Evolutionary conservation across 2,329 filamentous ascomycete species (phyloP), one percentile per base, ranked within the genome.

Genomic region (Botrytis medusae): DNA sequence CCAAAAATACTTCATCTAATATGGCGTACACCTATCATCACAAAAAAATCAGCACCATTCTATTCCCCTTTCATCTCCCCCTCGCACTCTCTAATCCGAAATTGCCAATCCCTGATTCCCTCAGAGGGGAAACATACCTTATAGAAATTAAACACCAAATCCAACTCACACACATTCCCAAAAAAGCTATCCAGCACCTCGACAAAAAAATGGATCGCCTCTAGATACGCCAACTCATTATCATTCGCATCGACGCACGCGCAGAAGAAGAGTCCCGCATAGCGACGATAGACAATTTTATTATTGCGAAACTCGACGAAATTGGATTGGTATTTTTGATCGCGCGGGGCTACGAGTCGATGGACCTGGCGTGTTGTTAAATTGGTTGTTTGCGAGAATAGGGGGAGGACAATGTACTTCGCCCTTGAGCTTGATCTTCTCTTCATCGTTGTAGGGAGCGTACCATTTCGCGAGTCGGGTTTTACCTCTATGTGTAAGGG

Each of bases 281-380:
- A 99, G 76, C 96, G 93, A 62, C 97, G 92, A 86, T 99, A 99
- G 71, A 99, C 94, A 79, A 99, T 93, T 86, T 98, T 98, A 82
- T 95, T 94, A 84, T 94, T 93, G 77, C 93, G 92, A 85, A 92
- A 92, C 85, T 99, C 96, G 87, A 99, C 96, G 81, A 99, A 99
- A 86, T 99, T 99, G 85, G 94, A 97, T 83, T 99, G 96, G 87
- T 99, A 97, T 83, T 99, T 99, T 82, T 99, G 96, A 84, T 99
- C 96, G 81, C 96, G 93, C 10, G 96, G 96, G 0, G 96, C 96
- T 75, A 99, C 95, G 78, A 99, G 94, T 76, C 96, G 95, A 87
- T 99, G 96, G 79, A 98, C 93, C 92, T 94, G 79, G n/a, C 7
- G 61, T 42, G 32, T 20, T 63, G 42, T 57, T 57, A 44, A 12